These are phyloP conservation scores for Apium graveolens DNA, from an alignment of 129 eudicot genomes.

Conservation along the genomic window DNA sequence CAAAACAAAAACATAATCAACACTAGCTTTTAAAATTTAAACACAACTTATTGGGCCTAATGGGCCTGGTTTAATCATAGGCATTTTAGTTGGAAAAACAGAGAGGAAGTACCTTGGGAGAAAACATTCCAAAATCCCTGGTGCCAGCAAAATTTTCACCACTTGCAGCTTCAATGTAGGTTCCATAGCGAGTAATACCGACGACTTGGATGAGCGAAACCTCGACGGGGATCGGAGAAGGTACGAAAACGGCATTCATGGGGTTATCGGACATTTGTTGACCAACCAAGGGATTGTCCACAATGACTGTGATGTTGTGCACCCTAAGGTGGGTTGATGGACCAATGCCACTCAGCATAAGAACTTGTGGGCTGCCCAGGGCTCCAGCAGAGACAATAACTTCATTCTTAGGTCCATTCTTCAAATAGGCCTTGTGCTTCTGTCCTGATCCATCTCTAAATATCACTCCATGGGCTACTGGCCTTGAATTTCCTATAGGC, in stretches of 20 bases:
- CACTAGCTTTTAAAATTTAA: background rate
- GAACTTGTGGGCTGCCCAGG: slow-evolving; percentile 82
- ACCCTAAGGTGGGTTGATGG: slow-evolving; percentile 54
- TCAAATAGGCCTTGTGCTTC: slow-evolving; percentile 58
- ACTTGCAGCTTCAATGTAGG: slow-evolving; percentile 77
- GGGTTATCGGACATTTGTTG: slow-evolving; percentile 92
- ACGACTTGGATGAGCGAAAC: slow-evolving; percentile 85
- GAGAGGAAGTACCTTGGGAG: slow-evolving; percentile 56
- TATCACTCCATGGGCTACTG: slow-evolving; percentile 67
- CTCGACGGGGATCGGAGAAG: slow-evolving; percentile 75
- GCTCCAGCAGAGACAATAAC: slow-evolving; percentile 78
- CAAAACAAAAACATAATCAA: background rate
- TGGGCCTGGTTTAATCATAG: background rate
- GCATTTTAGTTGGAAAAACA: background rate
- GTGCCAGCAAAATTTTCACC: slow-evolving; percentile 51
- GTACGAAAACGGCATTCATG: slow-evolving; percentile 79
- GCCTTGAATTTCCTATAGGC: slow-evolving; percentile 36
- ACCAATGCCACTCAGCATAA: slow-evolving; percentile 88
- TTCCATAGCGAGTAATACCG: slow-evolving; percentile 67
- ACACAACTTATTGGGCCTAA: background rate
- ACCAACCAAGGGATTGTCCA: slow-evolving; percentile 74
- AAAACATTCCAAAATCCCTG: slow-evolving; percentile 75
- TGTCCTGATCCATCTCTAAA: slow-evolving; percentile 59
- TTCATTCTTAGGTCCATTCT: slow-evolving; percentile 50
- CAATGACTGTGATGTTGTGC: slow-evolving; percentile 55